These are phyloP conservation scores for Neonothopanus nambi DNA, from an alignment of 1,284 basidiomycete genomes.

Conservation along the genomic window DNA sequence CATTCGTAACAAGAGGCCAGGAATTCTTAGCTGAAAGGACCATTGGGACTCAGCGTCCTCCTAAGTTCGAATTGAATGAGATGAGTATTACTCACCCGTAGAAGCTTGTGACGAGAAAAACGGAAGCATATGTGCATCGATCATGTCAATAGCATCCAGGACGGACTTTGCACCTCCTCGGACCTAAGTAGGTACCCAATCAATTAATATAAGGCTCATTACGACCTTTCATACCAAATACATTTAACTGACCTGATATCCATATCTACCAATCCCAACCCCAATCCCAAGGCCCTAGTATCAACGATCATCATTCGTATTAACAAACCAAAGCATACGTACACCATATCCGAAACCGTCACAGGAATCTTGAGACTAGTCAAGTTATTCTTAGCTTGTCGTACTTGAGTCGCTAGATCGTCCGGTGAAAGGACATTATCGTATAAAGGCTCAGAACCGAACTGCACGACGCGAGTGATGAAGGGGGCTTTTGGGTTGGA, in stretches of 20 bases:
- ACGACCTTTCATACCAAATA: neutral
- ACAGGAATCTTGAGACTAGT: slow-evolving; percentile 60
- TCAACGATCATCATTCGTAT: neutral
- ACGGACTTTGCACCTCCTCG: slow-evolving; percentile 56
- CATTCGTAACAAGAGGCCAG: slow-evolving; percentile 60
- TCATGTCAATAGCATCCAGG: slow-evolving; percentile 62
- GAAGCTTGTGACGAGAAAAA: slow-evolving; percentile 67
- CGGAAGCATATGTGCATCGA: slow-evolving; percentile 74
- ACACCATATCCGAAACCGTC: slow-evolving; percentile 58
- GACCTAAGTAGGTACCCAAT: slow-evolving; percentile 33
- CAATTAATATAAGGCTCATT: neutral
- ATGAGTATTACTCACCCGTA: slow-evolving; percentile 42
- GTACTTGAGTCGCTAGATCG: slow-evolving; percentile 59
- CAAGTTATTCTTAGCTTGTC: slow-evolving; percentile 48
- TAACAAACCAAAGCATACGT: slow-evolving; percentile 1
- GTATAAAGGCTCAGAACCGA: slow-evolving; percentile 76
- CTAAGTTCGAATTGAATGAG: neutral
- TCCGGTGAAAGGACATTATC: slow-evolving; percentile 56
- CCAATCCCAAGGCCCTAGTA: neutral
- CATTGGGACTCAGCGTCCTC: neutral
- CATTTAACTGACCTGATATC: slow-evolving; percentile 38
- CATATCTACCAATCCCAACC: slow-evolving; percentile 26
- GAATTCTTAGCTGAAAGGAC: slow-evolving; percentile 46
- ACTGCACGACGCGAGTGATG: slow-evolving; percentile 66
- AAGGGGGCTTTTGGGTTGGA: slow-evolving; percentile 67